Conservation (phyloP, 2,329 filamentous ascomycete species). For the Myriosclerotinia scirpicola region DNA sequence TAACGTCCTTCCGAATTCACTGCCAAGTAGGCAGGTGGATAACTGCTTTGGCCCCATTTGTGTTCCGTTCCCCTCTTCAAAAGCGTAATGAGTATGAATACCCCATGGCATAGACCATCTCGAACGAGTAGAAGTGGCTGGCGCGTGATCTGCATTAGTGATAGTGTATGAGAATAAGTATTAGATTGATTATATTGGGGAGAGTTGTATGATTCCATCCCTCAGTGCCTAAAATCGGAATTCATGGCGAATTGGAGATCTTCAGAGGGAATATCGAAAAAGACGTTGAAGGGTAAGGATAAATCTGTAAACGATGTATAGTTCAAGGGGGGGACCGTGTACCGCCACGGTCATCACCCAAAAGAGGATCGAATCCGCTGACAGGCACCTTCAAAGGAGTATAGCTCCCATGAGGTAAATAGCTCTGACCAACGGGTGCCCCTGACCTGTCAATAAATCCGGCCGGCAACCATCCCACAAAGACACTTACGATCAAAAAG, state of each 20-base stretch:
- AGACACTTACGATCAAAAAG: constrained; percentile 20
- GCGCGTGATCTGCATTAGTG: constrained; percentile 39
- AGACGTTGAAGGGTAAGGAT: constrained; percentile 33
- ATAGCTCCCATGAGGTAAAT: constrained; percentile 26
- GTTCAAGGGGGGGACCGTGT: constrained; percentile 32
- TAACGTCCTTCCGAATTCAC: constrained; percentile 36
- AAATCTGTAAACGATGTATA: constrained; percentile 27
- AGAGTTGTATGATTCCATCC: constrained; percentile 17
- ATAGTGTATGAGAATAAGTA: constrained; percentile 22
- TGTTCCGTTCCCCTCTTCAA: constrained; percentile 27
- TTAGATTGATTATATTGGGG: constrained; percentile 26
- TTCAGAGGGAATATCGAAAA: constrained; percentile 34
- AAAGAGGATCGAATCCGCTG: constrained; percentile 32
- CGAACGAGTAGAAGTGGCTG: constrained; percentile 36
- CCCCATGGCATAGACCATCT: constrained; percentile 27
- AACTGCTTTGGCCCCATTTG: constrained; percentile 26
- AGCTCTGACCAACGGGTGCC: constrained; percentile 25
- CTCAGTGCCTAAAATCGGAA: constrained; percentile 38
- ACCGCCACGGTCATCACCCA: constrained; percentile 31
- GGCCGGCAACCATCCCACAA: constrained; percentile 17
- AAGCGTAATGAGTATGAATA: constrained; percentile 29
- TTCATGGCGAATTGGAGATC: constrained; percentile 34
- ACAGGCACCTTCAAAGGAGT: constrained; percentile 30
- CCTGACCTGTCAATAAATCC: constrained; percentile 34
- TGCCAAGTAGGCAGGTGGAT: constrained; percentile 28